Evolutionary conservation across 371 early-diverging fungal species (phyloP).

Genomic region (Ecytonucleospora hepatopenaei): DNA sequence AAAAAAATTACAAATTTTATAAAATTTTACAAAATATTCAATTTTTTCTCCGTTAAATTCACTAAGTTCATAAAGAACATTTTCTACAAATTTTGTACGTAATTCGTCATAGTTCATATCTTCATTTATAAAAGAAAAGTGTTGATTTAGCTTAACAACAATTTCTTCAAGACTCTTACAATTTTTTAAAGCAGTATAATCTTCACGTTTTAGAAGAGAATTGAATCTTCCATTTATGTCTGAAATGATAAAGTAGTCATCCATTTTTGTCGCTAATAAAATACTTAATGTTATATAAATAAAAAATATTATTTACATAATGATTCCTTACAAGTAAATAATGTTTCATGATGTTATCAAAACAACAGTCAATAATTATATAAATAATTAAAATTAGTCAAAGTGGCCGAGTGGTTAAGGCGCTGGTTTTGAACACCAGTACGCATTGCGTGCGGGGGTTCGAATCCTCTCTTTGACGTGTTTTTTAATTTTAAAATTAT

Average conservation of each 20-base stretch:
- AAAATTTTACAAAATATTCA: constrained; percentile 45
- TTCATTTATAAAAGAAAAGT: constrained; percentile 31
- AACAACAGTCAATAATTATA: too few species aligned
- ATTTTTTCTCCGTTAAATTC: constrained; percentile 19
- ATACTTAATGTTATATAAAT: not conserved
- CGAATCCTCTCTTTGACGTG: constrained; percentile 22
- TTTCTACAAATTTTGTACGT: constrained; percentile 25
- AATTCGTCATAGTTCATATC: constrained; percentile 20
- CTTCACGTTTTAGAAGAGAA: constrained; percentile 29
- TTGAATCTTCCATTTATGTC: constrained; percentile 46
- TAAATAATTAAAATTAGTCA: too few species aligned
- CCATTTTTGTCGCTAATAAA: not conserved
- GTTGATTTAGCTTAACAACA: constrained; percentile 39
- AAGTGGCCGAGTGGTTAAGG: constrained; percentile 33
- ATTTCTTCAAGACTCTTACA: constrained; percentile 47
- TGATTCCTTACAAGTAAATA: too few species aligned
- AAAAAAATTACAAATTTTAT: constrained; percentile 52
- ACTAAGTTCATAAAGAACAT: constrained; percentile 31
- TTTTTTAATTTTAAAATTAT: too few species aligned
- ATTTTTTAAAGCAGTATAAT: constrained; percentile 41
- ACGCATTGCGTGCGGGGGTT: constrained; percentile 12
- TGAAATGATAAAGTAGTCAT: constrained; percentile 26
- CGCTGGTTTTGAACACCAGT: constrained; percentile 17
- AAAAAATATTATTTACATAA: not conserved
- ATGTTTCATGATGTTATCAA: too few species aligned